These are phyloP conservation scores for Candida sanyiensis DNA, from an alignment of 805 yeast species.

Conservation along the genomic window DNA sequence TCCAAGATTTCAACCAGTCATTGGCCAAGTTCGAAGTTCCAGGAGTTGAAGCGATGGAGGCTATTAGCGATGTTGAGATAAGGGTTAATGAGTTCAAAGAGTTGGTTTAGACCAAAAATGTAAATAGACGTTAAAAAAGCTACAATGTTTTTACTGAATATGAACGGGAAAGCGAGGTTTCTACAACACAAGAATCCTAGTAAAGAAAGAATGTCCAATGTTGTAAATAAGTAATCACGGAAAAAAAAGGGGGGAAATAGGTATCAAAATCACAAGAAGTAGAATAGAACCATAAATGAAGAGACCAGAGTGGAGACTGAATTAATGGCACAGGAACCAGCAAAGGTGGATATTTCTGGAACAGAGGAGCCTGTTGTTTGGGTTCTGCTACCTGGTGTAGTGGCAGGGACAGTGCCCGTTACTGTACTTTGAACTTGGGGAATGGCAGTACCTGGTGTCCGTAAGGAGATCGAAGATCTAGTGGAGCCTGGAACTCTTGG, in stretches of 20 bases:
- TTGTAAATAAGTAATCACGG: no score
- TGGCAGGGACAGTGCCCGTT: neutral
- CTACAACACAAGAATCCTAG: no score
- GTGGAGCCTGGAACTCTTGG: neutral
- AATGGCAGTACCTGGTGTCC: neutral
- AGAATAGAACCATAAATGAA: neutral
- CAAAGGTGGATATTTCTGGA: constrained; percentile 5
- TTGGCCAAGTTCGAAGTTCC: neutral
- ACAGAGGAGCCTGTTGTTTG: neutral
- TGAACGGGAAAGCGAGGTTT: no score
- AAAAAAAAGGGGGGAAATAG: no score
- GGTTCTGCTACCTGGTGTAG: neutral
- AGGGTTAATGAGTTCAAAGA: constrained; percentile 14
- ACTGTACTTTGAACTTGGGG: neutral
- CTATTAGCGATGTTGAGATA: constrained; percentile 10
- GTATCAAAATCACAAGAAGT: constrained; percentile 1
- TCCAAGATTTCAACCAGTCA: neutral
- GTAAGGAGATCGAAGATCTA: neutral
- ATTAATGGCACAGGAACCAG: constrained; percentile 1
- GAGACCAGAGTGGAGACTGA: neutral
- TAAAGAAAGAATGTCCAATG: neutral
- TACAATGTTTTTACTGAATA: neutral
- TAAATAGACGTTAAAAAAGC: neutral
- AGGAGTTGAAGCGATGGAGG: constrained; percentile 1
- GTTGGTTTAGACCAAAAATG: neutral